Percentiles rank a stretch among this genome's conserved stretches.
Evolutionary conservation across 768 basidiomycete genomes (phyloP).

Genomic region (Russula ochroleuca): DNA sequence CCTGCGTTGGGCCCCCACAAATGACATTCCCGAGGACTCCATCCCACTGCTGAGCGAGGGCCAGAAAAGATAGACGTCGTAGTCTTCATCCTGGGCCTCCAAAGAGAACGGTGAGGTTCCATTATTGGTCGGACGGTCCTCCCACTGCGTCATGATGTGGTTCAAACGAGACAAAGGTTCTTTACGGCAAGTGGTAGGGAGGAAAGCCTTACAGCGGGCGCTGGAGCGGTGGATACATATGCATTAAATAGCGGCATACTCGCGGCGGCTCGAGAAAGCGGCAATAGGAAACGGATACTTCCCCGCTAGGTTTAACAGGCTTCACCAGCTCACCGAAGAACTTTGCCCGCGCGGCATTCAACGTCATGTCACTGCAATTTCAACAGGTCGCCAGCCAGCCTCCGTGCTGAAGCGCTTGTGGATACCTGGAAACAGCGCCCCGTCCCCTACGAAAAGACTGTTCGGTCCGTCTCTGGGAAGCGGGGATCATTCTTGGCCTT

Average conservation of each 20-base stretch:
- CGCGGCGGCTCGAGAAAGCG: slow-evolving; percentile 7
- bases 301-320: no score
- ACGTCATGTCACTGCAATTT: slow-evolving; percentile 3
- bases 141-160: slow-evolving; percentile 2
- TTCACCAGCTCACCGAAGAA: neutral
- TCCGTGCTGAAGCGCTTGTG: no score
- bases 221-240: no score
- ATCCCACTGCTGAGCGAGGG: slow-evolving; percentile 17
- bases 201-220: neutral
- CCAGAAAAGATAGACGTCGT: slow-evolving; percentile 26
- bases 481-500: slow-evolving; percentile 2
- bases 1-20: slow-evolving; percentile 2
- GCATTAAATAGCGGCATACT: slow-evolving; percentile 10
- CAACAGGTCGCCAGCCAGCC: neutral
- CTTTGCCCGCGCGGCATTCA: neutral
- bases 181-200: slow-evolving; percentile 3
- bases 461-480: slow-evolving; percentile 10
- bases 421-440: no score
- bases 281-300: slow-evolving; percentile 3
- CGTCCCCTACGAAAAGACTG: neutral
- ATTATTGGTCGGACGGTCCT: neutral
- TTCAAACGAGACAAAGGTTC: neutral
- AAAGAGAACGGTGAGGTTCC: slow-evolving; percentile 1
- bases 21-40: neutral
- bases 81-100: slow-evolving; percentile 22